Evolutionary conservation across 257 asterid species (phyloP).

Genomic region (Misopates orontium): DNA sequence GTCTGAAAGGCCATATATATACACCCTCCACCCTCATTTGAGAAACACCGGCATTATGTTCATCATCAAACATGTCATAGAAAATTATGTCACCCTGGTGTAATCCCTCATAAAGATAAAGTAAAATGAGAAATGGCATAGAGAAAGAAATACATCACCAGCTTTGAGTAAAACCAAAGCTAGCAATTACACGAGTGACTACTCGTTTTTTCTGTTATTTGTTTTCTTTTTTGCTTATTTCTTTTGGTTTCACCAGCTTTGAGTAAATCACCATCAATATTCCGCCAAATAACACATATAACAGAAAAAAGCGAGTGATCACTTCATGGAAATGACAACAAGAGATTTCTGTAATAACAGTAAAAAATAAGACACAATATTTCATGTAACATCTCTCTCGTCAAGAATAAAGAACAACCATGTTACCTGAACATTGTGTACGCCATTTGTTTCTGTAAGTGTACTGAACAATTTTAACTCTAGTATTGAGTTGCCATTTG

Average conservation of each 20-base stretch:
- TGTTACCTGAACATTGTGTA: conserved; percentile 96
- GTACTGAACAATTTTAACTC: conserved; percentile 66
- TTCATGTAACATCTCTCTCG: conserved; percentile 16
- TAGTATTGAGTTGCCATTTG: conserved; percentile 72
- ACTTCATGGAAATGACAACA: not conserved
- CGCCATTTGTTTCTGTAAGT: conserved; percentile 90
- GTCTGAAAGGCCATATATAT: conserved; percentile 99
- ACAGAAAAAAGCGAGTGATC: not conserved
- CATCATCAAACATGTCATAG: conserved; percentile 86
- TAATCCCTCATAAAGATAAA: conserved; percentile 26
- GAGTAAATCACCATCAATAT: too few species aligned
- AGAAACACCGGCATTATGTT: conserved; percentile 69
- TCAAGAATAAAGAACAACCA: conserved; percentile 23
- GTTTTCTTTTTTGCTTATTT: not conserved
- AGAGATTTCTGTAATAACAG: not conserved
- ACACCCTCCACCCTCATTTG: conserved; percentile 93
- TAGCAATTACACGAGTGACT: not conserved
- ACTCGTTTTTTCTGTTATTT: not conserved
- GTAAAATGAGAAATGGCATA: conserved; percentile 20
- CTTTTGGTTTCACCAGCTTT: too few species aligned
- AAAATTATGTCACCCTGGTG: conserved; percentile 82
- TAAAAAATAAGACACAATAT: not conserved
- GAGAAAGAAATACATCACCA: not conserved
- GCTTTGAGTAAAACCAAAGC: not conserved
- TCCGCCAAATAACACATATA: too few species aligned